phyloP scores from a whole-genome alignment of 352 stramenopile species.

The Phytophthora agathidicida region DNA sequence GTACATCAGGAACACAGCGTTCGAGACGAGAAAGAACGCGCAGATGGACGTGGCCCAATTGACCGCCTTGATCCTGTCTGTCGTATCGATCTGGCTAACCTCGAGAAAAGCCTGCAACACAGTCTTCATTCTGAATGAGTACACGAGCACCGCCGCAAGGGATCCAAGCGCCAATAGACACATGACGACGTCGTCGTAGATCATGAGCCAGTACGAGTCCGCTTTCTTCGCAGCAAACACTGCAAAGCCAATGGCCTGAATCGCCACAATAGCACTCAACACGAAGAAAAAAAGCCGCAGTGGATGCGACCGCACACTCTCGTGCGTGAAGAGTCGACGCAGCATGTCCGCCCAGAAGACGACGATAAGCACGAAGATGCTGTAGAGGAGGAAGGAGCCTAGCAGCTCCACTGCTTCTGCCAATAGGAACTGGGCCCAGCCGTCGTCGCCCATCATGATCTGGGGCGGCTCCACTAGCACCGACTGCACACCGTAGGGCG shows the following conservation, averaged over 20 bases:
- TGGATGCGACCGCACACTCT: conserved; percentile 75
- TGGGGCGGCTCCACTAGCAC: conserved; percentile 64
- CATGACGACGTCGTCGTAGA: conserved; percentile 92
- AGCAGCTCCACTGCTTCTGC: conserved; percentile 90
- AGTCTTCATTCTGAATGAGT: conserved; percentile 95
- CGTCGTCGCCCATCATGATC: conserved; percentile 69
- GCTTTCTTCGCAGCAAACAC: conserved; percentile 83
- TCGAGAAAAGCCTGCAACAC: conserved; percentile 95
- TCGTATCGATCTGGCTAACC: conserved; percentile 97
- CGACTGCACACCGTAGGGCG: conserved; percentile 72
- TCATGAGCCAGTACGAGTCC: conserved; percentile 96
- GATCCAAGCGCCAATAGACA: conserved; percentile 87
- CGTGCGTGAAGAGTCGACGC: conserved; percentile 88
- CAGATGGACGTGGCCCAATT: conserved; percentile 96
- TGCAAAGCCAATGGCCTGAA: conserved; percentile 85
- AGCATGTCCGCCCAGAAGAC: conserved; percentile 98
- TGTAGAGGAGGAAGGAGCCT: conserved; percentile 95
- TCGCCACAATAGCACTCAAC: conserved; percentile 67
- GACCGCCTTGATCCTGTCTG: conserved; percentile 95
- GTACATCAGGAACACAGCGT: conserved; percentile 88
- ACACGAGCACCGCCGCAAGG: conserved; percentile 93
- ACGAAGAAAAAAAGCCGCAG: conserved; percentile 91
- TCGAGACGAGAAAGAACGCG: conserved; percentile 95
- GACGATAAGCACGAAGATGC: conserved; percentile 97
- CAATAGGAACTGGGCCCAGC: conserved; percentile 72